These are phyloP conservation scores for Pelagomonas calceolata DNA, from an alignment of 108 stramenopile species.

Conservation along the genomic window DNA sequence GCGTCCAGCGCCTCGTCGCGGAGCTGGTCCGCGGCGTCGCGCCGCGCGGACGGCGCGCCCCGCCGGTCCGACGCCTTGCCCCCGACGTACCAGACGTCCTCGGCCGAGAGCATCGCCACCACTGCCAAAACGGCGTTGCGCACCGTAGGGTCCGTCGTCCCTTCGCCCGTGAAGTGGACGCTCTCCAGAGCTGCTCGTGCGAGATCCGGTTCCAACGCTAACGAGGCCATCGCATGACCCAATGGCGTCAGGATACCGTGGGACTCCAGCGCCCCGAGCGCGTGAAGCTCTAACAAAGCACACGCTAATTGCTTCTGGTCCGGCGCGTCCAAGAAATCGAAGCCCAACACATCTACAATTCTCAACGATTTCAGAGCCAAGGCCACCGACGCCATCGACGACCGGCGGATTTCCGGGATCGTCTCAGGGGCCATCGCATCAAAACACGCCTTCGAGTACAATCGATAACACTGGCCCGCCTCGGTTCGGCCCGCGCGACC, in stretches of 20 bases:
- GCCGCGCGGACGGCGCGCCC: not conserved
- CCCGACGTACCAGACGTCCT: not conserved
- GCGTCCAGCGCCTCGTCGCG: not conserved
- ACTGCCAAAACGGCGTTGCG: not conserved
- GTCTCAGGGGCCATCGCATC: conserved; percentile 41
- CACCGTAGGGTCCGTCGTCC: not conserved
- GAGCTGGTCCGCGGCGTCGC: not conserved
- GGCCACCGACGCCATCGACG: conserved; percentile 38
- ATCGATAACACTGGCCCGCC: conserved; percentile 83
- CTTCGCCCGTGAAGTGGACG: not conserved
- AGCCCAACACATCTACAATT: conserved; percentile 25
- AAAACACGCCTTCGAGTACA: conserved; percentile 64
- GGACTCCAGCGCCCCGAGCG: conserved; percentile 31
- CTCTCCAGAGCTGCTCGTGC: not conserved
- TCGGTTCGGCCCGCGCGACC: conserved; percentile 79
- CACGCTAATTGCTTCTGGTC: conserved; percentile 25
- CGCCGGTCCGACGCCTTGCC: not conserved
- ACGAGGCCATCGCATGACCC: not conserved
- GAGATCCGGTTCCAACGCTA: not conserved
- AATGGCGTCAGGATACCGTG: not conserved
- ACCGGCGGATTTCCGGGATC: conserved; percentile 64
- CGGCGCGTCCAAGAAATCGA: conserved; percentile 37
- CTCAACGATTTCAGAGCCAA: conserved; percentile 9
- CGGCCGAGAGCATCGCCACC: not conserved
- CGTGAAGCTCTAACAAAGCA: conserved; percentile 27